These are phyloP conservation scores for Pascua sp. DNA, from an alignment of 1,284 basidiomycete species.

Conservation along the genomic window DNA sequence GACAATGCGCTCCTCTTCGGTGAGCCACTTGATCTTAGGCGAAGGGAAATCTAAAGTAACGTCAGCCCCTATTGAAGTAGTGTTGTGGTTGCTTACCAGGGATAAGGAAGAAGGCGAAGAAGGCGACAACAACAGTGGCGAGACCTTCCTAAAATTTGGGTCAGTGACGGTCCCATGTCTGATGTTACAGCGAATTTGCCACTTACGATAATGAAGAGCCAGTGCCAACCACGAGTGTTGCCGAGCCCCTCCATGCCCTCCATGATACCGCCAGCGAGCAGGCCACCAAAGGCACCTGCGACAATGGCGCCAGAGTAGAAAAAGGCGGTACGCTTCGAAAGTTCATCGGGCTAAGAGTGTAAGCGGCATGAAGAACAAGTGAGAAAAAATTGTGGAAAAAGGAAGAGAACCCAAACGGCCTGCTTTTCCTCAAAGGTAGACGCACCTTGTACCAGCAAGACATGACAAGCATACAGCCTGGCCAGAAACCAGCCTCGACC, in stretches of 20 bases:
- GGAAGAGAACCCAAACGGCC: conserved; percentile 27
- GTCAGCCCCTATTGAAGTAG: neutral
- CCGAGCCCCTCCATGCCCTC: conserved; percentile 31
- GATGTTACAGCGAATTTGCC: too few relatives aligned
- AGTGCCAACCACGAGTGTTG: conserved; percentile 39
- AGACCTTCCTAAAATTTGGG: too few relatives aligned
- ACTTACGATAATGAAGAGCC: conserved; percentile 48
- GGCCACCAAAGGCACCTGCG: conserved; percentile 43
- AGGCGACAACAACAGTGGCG: conserved; percentile 36
- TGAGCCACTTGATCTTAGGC: conserved; percentile 21
- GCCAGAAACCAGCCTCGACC: conserved; percentile 33
- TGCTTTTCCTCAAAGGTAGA: too few relatives aligned
- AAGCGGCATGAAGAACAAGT: conserved; percentile 49
- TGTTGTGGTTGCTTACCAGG: conserved; percentile 39
- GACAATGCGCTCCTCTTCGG: conserved; percentile 20
- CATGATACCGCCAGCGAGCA: conserved; percentile 42
- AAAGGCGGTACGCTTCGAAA: conserved; percentile 32
- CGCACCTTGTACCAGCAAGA: neutral
- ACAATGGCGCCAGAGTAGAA: conserved; percentile 42
- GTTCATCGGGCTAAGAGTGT: conserved; percentile 21
- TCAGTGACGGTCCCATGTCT: too few relatives aligned
- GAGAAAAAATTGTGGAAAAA: conserved; percentile 49
- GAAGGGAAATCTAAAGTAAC: too few relatives aligned
- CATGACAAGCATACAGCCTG: too few relatives aligned
- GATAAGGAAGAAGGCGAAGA: conserved; percentile 42